Percentiles rank a stretch among this genome's conserved stretches.
These are phyloP conservation scores for Fonsecaea pugnacius DNA, from an alignment of 2,329 filamentous ascomycete species.

Conservation along the genomic window DNA sequence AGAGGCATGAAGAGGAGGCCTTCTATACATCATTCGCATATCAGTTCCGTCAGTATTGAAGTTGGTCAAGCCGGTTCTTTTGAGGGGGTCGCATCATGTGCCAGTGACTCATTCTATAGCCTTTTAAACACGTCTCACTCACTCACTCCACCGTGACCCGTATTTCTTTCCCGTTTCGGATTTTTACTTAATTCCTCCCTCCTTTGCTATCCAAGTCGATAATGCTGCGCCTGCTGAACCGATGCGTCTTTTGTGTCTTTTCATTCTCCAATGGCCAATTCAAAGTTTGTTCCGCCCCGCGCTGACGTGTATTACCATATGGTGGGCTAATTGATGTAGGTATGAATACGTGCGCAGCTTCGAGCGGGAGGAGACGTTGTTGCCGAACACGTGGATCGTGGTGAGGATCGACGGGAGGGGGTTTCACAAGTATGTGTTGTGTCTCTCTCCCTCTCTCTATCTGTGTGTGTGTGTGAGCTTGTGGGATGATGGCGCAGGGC, in stretches of 20 bases:
- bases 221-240: not conserved
- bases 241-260: not conserved
- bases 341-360: constrained; percentile 94
- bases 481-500: too few species aligned
- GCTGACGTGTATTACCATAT: not conserved
- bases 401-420: constrained; percentile 91
- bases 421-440: constrained; percentile 78
- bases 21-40: not conserved
- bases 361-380: constrained; percentile 77
- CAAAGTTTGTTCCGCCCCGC: constrained; percentile 40
- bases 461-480: not conserved
- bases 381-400: constrained; percentile 94
- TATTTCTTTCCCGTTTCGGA: not conserved
- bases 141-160: not conserved
- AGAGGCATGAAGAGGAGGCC: constrained; percentile 10
- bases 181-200: not conserved
- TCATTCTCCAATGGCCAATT: constrained; percentile 42
- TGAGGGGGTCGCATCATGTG: not conserved
- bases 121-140: not conserved
- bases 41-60: not conserved
- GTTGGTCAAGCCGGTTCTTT: not conserved
- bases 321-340: constrained; percentile 51
- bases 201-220: not conserved
- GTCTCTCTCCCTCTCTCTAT: not conserved
- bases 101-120: constrained; percentile 2